Conservation (phyloP, 768 basidiomycete genomes). For the Rhodotorula graminis region DNA sequence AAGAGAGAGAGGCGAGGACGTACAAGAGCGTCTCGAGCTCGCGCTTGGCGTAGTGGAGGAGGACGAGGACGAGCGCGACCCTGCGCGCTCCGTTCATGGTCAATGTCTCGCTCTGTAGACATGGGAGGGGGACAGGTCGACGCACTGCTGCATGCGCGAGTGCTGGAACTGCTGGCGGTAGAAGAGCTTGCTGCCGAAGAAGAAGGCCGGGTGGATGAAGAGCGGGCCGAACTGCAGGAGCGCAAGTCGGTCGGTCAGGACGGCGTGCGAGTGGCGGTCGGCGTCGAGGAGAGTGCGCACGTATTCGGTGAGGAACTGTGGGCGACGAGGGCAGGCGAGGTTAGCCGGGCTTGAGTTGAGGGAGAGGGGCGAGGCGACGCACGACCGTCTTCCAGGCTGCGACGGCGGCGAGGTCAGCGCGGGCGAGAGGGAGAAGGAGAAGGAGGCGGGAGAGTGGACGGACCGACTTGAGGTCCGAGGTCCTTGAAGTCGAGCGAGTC, state of each 20-base stretch:
- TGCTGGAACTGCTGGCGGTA: slow-evolving; percentile 69
- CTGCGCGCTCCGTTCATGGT: slow-evolving; percentile 46
- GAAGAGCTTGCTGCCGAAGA: slow-evolving; percentile 60
- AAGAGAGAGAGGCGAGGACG: slow-evolving; percentile 53
- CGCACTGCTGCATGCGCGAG: slow-evolving; percentile 65
- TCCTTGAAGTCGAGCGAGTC: slow-evolving; percentile 77
- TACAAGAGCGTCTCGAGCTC: slow-evolving; percentile 76
- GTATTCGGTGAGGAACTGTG: slow-evolving; percentile 81
- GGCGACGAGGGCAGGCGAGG: no score
- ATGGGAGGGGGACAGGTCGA: background rate
- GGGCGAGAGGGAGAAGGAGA: background rate
- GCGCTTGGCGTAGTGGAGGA: slow-evolving; percentile 85
- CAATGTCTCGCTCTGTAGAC: background rate
- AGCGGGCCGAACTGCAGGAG: slow-evolving; percentile 69
- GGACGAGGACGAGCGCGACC: slow-evolving; percentile 66
- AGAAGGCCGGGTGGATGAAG: slow-evolving; percentile 79
- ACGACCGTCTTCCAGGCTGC: slow-evolving; percentile 66
- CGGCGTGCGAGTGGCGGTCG: no score
- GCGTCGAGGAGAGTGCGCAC: slow-evolving; percentile 53
- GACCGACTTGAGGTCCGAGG: slow-evolving; percentile 75
- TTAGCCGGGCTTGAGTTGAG: background rate
- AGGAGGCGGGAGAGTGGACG: background rate
- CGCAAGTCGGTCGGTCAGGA: background rate
- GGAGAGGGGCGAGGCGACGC: background rate
- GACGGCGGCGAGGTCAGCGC: background rate